Percentiles rank a stretch among this genome's conserved stretches.
These are phyloP conservation scores for Colletotrichum chlorophyti DNA, from an alignment of 2,329 filamentous ascomycete genomes.

Conservation along the genomic window DNA sequence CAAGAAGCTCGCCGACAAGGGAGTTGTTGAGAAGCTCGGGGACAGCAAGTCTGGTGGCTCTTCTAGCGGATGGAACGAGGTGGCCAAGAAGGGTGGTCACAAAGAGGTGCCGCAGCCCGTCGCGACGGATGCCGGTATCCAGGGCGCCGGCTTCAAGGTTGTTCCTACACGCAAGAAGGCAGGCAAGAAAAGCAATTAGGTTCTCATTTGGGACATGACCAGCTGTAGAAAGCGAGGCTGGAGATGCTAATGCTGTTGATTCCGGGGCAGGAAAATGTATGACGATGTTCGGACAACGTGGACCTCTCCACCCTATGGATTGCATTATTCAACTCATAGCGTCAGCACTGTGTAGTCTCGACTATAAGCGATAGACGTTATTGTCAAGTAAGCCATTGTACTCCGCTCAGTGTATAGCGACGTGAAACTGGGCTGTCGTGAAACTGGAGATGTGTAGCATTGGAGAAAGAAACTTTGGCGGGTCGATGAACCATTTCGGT, in stretches of 20 bases:
- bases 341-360: slow-evolving; percentile 7
- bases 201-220: too few relatives aligned
- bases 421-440: too few relatives aligned
- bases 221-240: too few relatives aligned
- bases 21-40: slow-evolving; percentile 76
- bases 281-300: neutral
- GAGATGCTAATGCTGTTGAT: neutral
- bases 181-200: slow-evolving; percentile 68
- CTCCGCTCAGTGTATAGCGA: too few relatives aligned
- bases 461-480: neutral
- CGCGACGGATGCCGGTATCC: slow-evolving; percentile 43
- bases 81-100: slow-evolving; percentile 86
- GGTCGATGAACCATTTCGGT: neutral
- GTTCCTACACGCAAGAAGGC: slow-evolving; percentile 92
- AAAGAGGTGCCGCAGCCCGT: slow-evolving; percentile 55
- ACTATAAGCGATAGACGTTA: slow-evolving; percentile 15
- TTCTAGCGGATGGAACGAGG: slow-evolving; percentile 83
- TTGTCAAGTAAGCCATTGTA: too few relatives aligned
- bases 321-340: neutral
- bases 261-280: neutral
- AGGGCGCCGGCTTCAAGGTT: slow-evolving; percentile 81
- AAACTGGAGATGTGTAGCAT: neutral
- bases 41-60: slow-evolving; percentile 55
- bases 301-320: neutral
- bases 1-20: slow-evolving; percentile 92